A percentile compares a stretch with the other conserved stretches of the same genome.
Conservation (phyloP, 768 basidiomycete species). For the Phylloporus sp. region DNA sequence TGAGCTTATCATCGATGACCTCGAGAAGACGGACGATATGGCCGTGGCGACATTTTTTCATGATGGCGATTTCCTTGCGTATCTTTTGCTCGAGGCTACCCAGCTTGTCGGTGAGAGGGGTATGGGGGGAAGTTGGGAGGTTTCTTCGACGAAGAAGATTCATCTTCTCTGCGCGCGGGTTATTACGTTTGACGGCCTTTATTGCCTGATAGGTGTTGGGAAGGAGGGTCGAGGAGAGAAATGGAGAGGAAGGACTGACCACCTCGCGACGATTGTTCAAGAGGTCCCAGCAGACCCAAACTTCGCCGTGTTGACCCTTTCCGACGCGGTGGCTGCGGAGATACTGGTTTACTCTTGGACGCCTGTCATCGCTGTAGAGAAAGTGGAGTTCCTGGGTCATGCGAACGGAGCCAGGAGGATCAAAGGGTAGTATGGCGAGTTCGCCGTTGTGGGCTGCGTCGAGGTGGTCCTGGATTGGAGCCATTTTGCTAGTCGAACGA, state of each 20-base stretch:
- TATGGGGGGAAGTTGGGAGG: constrained; percentile 39
- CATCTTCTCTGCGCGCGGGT: constrained; percentile 64
- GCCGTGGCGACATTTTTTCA: constrained; percentile 92
- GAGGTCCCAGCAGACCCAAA: constrained; percentile 65
- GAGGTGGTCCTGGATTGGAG: constrained; percentile 22
- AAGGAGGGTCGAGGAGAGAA: constrained; percentile 8
- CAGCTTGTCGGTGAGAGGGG: constrained; percentile 61
- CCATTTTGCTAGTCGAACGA: constrained; percentile 24
- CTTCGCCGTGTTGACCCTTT: constrained; percentile 86
- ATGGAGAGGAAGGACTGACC: constrained; percentile 29
- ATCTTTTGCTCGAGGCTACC: constrained; percentile 79
- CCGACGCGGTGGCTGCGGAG: constrained; percentile 72
- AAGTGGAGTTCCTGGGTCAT: constrained; percentile 44
- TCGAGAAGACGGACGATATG: constrained; percentile 88
- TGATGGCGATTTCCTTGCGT: constrained; percentile 92
- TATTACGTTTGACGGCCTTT: constrained; percentile 70
- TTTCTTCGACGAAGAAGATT: constrained; percentile 47
- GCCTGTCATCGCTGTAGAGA: constrained; percentile 37
- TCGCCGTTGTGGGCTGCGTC: constrained; percentile 33
- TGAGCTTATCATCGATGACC: constrained; percentile 89
- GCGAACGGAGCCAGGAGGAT: constrained; percentile 42
- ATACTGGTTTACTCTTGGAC: constrained; percentile 79
- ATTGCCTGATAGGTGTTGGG: constrained; percentile 52
- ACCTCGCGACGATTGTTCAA: constrained; percentile 44
- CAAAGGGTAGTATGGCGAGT: constrained; percentile 31